Evolutionary conservation across 352 stramenopile genomes (phyloP).

Genomic region (Phytopythium kandeliae): DNA sequence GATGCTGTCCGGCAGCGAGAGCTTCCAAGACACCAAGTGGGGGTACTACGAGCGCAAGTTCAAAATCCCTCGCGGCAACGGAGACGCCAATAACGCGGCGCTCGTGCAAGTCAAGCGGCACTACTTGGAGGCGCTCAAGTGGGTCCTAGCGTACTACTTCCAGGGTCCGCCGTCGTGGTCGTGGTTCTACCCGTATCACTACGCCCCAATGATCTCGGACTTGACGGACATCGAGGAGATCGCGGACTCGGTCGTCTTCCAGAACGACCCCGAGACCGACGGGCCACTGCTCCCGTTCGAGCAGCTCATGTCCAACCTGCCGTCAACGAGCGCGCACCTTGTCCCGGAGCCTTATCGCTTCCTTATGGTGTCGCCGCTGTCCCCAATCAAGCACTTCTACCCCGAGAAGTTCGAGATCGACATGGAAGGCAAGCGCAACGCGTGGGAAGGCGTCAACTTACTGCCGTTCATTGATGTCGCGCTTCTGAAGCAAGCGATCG

Average conservation of each 20-base stretch:
- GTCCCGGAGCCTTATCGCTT: slow-evolving; percentile 91
- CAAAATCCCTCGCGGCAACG: slow-evolving; percentile 48
- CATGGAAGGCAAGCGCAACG: slow-evolving; percentile 90
- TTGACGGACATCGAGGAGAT: slow-evolving; percentile 88
- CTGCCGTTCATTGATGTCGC: slow-evolving; percentile 97
- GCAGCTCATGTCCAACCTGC: slow-evolving; percentile 97
- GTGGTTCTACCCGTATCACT: slow-evolving; percentile 99
- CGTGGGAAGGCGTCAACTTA: slow-evolving; percentile 99
- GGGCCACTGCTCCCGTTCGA: slow-evolving; percentile 94
- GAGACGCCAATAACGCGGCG: slow-evolving; percentile 20
- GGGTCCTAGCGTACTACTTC: slow-evolving; percentile 82
- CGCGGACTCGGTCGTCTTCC: slow-evolving; percentile 68
- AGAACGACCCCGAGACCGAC: slow-evolving; percentile 35
- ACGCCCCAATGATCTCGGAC: slow-evolving; percentile 98
- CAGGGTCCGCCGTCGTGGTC: slow-evolving; percentile 95
- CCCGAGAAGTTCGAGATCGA: slow-evolving; percentile 80
- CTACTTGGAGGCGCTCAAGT: slow-evolving; percentile 80
- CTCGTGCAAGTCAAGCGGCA: slow-evolving; percentile 41
- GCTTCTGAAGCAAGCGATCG: slow-evolving; percentile 90
- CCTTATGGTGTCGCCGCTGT: slow-evolving; percentile 95
- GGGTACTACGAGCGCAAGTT: slow-evolving; percentile 85
- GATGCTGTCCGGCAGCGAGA: slow-evolving; percentile 50
- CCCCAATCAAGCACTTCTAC: slow-evolving; percentile 96
- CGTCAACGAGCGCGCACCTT: slow-evolving; percentile 91
- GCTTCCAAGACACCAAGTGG: slow-evolving; percentile 84